phyloP scores from a whole-genome alignment of 192 early-diverging fungal species.

The Entomortierella lignicola region DNA sequence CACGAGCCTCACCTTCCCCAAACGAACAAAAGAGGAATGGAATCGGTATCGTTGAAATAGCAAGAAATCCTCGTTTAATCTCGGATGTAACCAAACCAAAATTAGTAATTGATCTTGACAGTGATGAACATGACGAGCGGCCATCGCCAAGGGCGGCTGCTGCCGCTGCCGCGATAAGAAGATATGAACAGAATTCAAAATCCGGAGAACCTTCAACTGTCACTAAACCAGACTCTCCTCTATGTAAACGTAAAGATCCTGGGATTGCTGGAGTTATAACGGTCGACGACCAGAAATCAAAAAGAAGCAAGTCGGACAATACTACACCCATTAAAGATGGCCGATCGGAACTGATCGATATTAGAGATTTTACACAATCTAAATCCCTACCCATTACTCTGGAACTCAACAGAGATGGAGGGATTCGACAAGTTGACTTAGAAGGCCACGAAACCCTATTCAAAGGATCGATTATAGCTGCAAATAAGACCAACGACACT shows the following conservation, averaged over 20 bases:
- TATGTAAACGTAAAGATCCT: constrained; percentile 3
- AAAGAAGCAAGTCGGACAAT: constrained; percentile 5
- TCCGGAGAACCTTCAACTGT: neutral
- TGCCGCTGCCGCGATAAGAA: constrained; percentile 17
- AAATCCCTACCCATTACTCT: neutral
- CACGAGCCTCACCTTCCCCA: neutral
- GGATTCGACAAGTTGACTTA: neutral
- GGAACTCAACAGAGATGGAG: neutral
- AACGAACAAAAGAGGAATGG: neutral
- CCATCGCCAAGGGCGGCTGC: constrained; percentile 24
- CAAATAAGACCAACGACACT: neutral
- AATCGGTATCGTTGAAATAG: neutral
- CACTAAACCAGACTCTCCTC: neutral
- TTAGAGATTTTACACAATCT: neutral
- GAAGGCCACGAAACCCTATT: neutral
- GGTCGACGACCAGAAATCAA: neutral
- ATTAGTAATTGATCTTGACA: neutral
- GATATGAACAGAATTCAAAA: constrained; percentile 12
- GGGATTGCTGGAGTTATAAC: neutral
- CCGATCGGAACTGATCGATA: neutral
- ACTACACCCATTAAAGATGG: no score
- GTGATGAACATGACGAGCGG: neutral
- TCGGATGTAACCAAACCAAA: neutral
- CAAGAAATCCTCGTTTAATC: neutral
- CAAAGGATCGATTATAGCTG: neutral